These are phyloP conservation scores for Coemansia sp. DNA, from an alignment of 192 early-diverging fungal species.

Conservation along the genomic window DNA sequence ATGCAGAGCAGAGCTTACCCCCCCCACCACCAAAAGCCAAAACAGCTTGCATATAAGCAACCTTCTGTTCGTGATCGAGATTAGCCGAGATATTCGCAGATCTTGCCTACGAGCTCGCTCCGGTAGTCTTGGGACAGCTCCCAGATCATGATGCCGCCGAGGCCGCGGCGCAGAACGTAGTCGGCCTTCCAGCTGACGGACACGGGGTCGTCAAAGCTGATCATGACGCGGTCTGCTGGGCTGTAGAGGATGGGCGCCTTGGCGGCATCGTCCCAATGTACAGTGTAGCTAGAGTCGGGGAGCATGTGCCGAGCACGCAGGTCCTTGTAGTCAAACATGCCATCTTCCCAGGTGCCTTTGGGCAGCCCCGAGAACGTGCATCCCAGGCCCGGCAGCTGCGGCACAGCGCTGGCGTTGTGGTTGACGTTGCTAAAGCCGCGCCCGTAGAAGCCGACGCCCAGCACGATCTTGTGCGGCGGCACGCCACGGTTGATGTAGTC, in stretches of 20 bases:
- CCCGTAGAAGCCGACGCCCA: constrained; percentile 90
- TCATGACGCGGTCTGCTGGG: constrained; percentile 56
- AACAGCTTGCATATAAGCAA: no score
- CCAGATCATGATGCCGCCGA: constrained; percentile 81
- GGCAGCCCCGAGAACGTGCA: constrained; percentile 64
- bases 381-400: constrained; percentile 50
- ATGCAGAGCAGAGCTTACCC: background rate
- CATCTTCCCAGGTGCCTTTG: constrained; percentile 82
- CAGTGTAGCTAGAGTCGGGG: constrained; percentile 54
- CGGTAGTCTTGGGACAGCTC: constrained; percentile 55
- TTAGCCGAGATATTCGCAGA: constrained; percentile 46
- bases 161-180: constrained; percentile 51
- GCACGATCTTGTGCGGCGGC: constrained; percentile 74
- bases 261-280: constrained; percentile 71
- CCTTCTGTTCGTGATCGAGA: no score
- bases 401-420: constrained; percentile 36
- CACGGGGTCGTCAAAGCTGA: constrained; percentile 75
- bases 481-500: constrained; percentile 68
- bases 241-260: constrained; percentile 83
- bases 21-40: no score
- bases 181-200: constrained; percentile 60
- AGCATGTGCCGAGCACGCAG: constrained; percentile 45
- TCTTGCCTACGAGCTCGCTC: constrained; percentile 40
- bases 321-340: constrained; percentile 84
- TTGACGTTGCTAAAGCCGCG: constrained; percentile 85